Conservation (phyloP, 176 grass and related monocot genomes). For the Raddia guianensis region DNA sequence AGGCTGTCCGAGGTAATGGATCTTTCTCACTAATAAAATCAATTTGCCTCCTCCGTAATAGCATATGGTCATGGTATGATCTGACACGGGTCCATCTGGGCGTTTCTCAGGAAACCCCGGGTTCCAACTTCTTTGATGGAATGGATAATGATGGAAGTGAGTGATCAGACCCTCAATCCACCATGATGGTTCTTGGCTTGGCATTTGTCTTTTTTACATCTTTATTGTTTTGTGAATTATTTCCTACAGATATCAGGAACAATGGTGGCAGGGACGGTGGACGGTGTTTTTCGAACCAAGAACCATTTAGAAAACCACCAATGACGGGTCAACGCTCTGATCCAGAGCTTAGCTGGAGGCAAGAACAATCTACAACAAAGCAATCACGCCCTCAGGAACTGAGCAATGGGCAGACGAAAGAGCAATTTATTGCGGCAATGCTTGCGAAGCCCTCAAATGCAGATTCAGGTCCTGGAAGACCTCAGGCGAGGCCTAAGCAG, state of each 20-base stretch:
- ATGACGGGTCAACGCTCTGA: conserved; percentile 15
- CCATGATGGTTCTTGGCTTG: background rate
- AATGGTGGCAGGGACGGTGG: background rate
- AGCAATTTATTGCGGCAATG: conserved; percentile 46
- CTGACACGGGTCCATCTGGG: conserved; percentile 48
- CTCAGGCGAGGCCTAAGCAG: conserved; percentile 46
- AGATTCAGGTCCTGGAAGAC: conserved; percentile 46
- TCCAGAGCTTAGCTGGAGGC: conserved; percentile 44
- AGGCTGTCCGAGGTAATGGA: conserved; percentile 63
- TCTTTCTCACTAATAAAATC: background rate
- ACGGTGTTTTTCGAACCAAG: conserved; percentile 28
- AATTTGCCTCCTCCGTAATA: background rate
- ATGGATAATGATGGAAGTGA: conserved; percentile 70
- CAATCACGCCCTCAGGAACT: conserved; percentile 36
- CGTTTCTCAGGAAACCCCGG: conserved; percentile 41
- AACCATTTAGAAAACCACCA: conserved; percentile 30
- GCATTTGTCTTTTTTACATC: conserved; percentile 15
- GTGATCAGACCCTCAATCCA: conserved; percentile 27
- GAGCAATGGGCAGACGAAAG: conserved; percentile 25
- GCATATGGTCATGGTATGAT: conserved; percentile 12
- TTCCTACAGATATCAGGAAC: conserved; percentile 29
- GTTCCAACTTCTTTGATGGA: conserved; percentile 65
- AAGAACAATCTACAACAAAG: conserved; percentile 50
- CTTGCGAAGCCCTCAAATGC: conserved; percentile 35
- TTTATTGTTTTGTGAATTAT: conserved; percentile 29